Evolutionary conservation across 768 basidiomycete species (phyloP), one percentile per base, ranked within the genome.

Genomic region (Podaxis rugospora): DNA sequence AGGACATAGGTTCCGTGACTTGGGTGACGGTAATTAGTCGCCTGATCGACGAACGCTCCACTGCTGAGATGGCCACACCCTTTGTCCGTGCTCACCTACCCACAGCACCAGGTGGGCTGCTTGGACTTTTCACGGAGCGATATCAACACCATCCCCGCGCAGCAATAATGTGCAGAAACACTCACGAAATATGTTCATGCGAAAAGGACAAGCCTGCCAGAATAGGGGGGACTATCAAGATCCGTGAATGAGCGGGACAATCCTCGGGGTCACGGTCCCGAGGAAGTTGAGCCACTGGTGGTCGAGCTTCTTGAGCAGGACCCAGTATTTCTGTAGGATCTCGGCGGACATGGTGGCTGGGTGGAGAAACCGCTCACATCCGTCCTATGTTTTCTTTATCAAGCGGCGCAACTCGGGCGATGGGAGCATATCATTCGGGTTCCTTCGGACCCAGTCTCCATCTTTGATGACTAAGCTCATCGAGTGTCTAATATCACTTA

Each of bases 1-100:
- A 40, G 37, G 57, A 40, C 47, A 46, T 18, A 51, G 51, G 50
- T 16, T 51, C 57, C 57, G 57, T 59, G 57, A 59, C 50, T 49
- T 16, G 14, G 51, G 51, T 59, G 39, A 42, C 57, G 11, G 47
- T 35, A 32, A 32, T 32, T 32, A 32, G 32, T 32, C 32, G 7
- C 32, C 32, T 32, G 32, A 32, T 32, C 32, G 32, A 32, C 32
- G 2, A 32, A 32, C 32, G 32, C 32, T 32, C 32, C 32, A 32
- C 32, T 9, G 27, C 23, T 32, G 32, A 32, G 32, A 1, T 32
- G 32, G 9, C 32, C 9, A 9, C 32, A 32, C 32, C 32, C 32
- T 32, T 32, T 7, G 7, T 32, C 32, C 32, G 32, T 32, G 32
- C 32, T 32, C 32, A 32, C 32, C 32, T 32, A 32, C 7, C 7